Conservation (phyloP, 73 alveolate species). For the Breviolum minutum region DNA sequence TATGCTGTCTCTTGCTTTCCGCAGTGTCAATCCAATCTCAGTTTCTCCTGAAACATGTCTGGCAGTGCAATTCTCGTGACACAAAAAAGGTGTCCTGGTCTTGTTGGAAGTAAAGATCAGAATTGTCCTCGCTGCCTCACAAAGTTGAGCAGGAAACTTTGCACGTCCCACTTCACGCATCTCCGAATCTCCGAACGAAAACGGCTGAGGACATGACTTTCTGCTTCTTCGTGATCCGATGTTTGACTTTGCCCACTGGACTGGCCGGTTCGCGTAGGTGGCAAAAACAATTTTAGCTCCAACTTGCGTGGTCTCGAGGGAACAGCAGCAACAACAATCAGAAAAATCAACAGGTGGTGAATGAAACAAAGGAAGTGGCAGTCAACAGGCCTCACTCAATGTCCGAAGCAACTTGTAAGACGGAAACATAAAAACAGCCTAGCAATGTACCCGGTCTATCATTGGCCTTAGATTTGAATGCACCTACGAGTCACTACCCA, state of each 20-base stretch:
- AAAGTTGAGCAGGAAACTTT: not conserved
- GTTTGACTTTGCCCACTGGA: conserved; percentile 36
- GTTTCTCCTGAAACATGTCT: not conserved
- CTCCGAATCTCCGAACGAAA: not conserved
- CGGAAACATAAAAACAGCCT: too few species aligned
- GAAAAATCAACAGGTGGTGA: not conserved
- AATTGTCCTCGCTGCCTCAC: conserved; percentile 67
- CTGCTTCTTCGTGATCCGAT: conserved; percentile 16
- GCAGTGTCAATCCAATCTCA: not conserved
- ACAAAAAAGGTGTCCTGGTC: not conserved
- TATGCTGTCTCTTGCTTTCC: too few species aligned
- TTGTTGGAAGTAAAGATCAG: conserved; percentile 44
- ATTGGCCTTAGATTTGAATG: too few species aligned
- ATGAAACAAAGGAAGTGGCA: not conserved
- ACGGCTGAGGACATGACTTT: conserved; percentile 8
- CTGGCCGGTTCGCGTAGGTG: not conserved
- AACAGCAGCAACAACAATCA: not conserved
- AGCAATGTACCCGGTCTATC: not conserved
- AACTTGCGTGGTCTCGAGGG: not conserved
- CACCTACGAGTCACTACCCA: not conserved
- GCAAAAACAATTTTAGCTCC: not conserved
- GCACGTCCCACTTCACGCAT: too few species aligned
- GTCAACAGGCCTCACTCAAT: not conserved
- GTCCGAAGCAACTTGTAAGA: not conserved
- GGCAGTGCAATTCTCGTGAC: not conserved